Conservation (phyloP, 352 stramenopile genomes). For the Pythium sp. region DNA sequence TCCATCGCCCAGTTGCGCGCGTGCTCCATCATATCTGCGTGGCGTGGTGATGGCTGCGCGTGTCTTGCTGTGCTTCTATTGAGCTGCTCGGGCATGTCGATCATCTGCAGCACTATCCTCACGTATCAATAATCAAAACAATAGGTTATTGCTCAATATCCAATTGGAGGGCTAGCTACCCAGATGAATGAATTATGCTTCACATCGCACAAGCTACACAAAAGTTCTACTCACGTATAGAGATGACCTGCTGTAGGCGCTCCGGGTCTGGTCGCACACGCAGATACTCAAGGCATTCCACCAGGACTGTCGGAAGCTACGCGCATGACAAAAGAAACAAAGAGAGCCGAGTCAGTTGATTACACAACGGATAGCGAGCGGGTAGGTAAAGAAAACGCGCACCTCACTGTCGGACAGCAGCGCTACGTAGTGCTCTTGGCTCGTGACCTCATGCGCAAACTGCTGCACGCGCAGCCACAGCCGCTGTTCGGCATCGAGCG, state of each 20-base stretch:
- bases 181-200: background rate
- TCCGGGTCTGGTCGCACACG: background rate
- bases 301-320: slow-evolving; percentile 12
- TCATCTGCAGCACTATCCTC: slow-evolving; percentile 43
- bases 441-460: background rate
- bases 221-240: slow-evolving; percentile 27
- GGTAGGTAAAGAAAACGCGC: background rate
- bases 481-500: background rate
- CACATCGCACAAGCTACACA: background rate
- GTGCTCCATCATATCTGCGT: slow-evolving; percentile 7
- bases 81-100: slow-evolving; percentile 21
- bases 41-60: slow-evolving; percentile 10
- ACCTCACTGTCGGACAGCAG: slow-evolving; percentile 11
- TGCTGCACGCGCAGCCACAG: slow-evolving; percentile 14
- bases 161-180: no score
- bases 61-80: slow-evolving; percentile 10
- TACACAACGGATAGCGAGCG: background rate
- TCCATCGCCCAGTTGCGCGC: slow-evolving; percentile 35
- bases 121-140: background rate
- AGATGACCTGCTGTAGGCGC: slow-evolving; percentile 27
- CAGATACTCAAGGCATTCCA: slow-evolving; percentile 11
- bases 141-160: background rate
- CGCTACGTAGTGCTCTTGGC: slow-evolving; percentile 2
- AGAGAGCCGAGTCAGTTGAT: background rate
- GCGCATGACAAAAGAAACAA: background rate